phyloP scores from a whole-genome alignment of 371 early-diverging fungal genomes.

The Gilbertella persicaria region DNA sequence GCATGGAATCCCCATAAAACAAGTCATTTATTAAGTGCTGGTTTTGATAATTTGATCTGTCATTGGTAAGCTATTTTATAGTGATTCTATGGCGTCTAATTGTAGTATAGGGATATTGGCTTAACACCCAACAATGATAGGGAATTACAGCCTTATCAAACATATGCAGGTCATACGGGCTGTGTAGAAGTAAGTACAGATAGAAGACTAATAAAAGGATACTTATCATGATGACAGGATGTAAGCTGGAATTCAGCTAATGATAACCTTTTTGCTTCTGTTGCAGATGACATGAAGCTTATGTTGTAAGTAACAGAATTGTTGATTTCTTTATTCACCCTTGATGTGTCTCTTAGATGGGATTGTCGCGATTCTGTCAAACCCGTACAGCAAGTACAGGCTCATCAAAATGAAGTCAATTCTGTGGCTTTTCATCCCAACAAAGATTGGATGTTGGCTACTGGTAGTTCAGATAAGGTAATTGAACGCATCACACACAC shows the following conservation, averaged over 20 bases:
- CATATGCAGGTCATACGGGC: conserved; percentile 82
- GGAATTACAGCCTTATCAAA: conserved; percentile 77
- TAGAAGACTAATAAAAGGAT: neutral
- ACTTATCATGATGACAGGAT: conserved; percentile 58
- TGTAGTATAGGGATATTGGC: conserved; percentile 36
- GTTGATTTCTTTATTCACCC: neutral
- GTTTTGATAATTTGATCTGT: conserved; percentile 85
- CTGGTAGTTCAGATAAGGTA: conserved; percentile 94
- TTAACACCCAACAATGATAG: conserved; percentile 35
- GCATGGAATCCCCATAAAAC: conserved; percentile 75
- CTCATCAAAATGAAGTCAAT: conserved; percentile 92
- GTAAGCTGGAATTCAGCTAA: conserved; percentile 89
- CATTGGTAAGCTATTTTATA: conserved; percentile 59
- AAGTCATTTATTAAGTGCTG: conserved; percentile 76
- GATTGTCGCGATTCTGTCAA: conserved; percentile 60
- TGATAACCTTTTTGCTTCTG: conserved; percentile 89
- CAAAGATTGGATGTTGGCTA: conserved; percentile 89
- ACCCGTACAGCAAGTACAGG: conserved; percentile 72
- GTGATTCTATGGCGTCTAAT: neutral
- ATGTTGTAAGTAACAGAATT: conserved; percentile 67
- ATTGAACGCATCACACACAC: too few species aligned
- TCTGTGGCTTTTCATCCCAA: conserved; percentile 91
- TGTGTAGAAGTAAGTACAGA: conserved; percentile 81
- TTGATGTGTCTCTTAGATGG: conserved; percentile 57
- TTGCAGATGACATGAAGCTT: conserved; percentile 93